phyloP scores from a whole-genome alignment of 1,284 basidiomycete genomes.

The Naganishia sp. region DNA sequence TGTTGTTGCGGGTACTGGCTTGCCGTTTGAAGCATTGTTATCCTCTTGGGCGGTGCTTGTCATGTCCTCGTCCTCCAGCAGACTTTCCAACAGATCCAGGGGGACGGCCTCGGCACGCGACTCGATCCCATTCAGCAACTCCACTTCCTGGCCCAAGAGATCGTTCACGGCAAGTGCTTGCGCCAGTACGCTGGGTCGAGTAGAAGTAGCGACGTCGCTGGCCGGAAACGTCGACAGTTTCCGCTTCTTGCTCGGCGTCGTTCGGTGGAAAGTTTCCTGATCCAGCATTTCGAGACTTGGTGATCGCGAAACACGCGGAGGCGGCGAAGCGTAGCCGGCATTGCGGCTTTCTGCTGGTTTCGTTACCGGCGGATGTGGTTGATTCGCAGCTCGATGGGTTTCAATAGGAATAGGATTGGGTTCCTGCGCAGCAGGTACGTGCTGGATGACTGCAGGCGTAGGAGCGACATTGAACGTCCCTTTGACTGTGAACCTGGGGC shows the following conservation, averaged over 20 bases:
- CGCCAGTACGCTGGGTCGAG: neutral
- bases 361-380: neutral
- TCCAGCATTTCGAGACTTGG: constrained; percentile 18
- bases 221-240: constrained; percentile 6
- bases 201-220: neutral
- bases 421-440: neutral
- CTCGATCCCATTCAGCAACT: constrained; percentile 6
- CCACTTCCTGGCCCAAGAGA: constrained; percentile 1
- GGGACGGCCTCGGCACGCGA: neutral
- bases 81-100: neutral
- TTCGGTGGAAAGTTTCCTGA: constrained; percentile 2
- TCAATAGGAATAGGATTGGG: neutral
- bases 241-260: constrained; percentile 12
- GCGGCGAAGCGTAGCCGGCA: neutral
- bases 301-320: neutral
- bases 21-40: neutral
- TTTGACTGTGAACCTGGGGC: no score
- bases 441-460: neutral
- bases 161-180: neutral
- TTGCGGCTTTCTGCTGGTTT: neutral
- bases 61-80: constrained; percentile 7
- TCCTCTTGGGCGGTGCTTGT: neutral
- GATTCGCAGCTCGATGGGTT: neutral
- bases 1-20: neutral
- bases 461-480: neutral